Evolutionary conservation across 805 yeast species (phyloP), one percentile per base, ranked within the genome.

Genomic region (Monosporozyma aerobia): DNA sequence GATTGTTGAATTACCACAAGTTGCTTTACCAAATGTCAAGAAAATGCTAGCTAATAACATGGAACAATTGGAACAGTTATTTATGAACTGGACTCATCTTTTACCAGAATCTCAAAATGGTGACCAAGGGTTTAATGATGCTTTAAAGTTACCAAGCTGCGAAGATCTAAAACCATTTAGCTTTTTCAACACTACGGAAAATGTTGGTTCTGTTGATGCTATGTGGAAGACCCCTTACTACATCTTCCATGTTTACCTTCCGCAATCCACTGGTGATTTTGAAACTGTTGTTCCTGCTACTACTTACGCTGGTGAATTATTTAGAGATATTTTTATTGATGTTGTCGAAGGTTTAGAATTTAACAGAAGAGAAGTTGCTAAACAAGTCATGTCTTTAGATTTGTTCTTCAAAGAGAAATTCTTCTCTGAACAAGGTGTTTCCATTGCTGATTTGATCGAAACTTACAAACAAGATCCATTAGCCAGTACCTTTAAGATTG

Each of bases 301-400:
- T 1, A 63, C 80, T 1, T 78, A 79, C 54, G 75, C 75, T 23
- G 81, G 85, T 0, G 71, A 87, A 52, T 64, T 92, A 27, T 74
- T 90, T 58, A 80, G 87, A 56, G 98, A 94, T 63, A 72, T 87
- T 35, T 74, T 83, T 37, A 77, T 78, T 49, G 97, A 92, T 68
- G 70, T 87, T 33, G 78, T 90, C 51, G 82, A 85, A 55, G 81
- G 85, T 59, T 72, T 92, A 72, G 95, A 90, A 58, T 94, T 88
- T 74, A 94, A 94, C 70, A 83, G 96, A 63, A 81, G 80, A 47
- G 94, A 87, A 57, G 95, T 88, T 9, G 83, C 96, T 0, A 81
- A 87, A 56, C 97, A 90, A 67, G 77, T 94, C 45, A 77, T 88
- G 32, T 79, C 83, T 6, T 69, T 94, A 52, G 90, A 85, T 61